phyloP scores from a whole-genome alignment of 495 filamentous ascomycete genomes.

The Aspergillus conjunctus region DNA sequence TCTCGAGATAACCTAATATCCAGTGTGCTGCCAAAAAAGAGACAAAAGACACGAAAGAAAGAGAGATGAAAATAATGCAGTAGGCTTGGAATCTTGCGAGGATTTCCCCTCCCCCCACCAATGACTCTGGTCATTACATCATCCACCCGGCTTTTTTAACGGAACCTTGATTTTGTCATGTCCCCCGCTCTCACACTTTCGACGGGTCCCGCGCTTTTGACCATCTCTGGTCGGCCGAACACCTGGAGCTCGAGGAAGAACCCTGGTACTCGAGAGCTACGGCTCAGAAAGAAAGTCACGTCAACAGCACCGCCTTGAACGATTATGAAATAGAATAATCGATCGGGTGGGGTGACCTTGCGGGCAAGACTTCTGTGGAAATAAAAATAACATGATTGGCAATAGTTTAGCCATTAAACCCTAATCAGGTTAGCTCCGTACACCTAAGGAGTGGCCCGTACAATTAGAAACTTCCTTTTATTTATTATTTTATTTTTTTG shows the following conservation, averaged over 20 bases:
- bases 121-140: conserved; percentile 4
- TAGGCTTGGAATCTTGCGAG: background rate
- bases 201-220: background rate
- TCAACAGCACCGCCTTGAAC: background rate
- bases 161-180: background rate
- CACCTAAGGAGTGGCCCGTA: no score
- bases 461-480: background rate
- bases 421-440: no score
- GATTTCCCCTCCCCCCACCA: background rate
- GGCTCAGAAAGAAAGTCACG: background rate
- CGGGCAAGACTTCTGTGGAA: background rate
- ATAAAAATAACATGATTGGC: background rate
- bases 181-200: background rate
- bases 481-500: background rate
- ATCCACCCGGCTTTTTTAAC: background rate
- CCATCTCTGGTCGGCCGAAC: background rate
- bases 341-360: background rate
- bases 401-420: no score
- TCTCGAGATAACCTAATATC: no score
- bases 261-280: background rate
- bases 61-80: background rate
- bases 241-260: background rate
- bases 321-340: conserved; percentile 1
- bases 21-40: background rate
- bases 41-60: background rate